These are phyloP conservation scores for Diaporthe destruens DNA, from an alignment of 2,329 filamentous ascomycete genomes.

Conservation along the genomic window DNA sequence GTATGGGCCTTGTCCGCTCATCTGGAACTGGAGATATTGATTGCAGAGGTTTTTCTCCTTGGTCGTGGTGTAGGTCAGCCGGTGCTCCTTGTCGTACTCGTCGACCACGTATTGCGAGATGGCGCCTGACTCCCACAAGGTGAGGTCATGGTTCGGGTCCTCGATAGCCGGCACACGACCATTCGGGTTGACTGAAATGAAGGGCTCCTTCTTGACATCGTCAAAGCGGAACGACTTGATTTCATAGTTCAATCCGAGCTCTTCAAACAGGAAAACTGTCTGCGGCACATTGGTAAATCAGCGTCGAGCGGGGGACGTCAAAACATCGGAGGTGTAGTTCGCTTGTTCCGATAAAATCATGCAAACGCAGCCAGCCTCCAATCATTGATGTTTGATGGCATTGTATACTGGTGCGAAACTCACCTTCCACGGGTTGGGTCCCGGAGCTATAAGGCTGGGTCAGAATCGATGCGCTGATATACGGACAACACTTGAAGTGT, in stretches of 20 bases:
- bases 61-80: constrained; percentile 42
- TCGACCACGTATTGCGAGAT: constrained; percentile 47
- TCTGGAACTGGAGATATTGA: constrained; percentile 59
- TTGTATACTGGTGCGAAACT: background rate
- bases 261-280: constrained; percentile 52
- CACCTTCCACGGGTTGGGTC: constrained; percentile 34
- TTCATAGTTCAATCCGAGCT: constrained; percentile 53
- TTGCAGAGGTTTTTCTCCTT: constrained; percentile 43
- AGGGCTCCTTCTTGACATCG: constrained; percentile 46
- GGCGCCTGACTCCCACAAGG: constrained; percentile 47
- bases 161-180: constrained; percentile 51
- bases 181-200: constrained; percentile 51
- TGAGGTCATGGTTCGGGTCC: constrained; percentile 52
- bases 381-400: no score
- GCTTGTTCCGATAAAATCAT: background rate
- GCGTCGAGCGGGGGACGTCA: background rate
- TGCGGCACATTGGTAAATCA: constrained; percentile 42
- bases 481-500: no score
- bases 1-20: constrained; percentile 59
- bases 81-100: constrained; percentile 44
- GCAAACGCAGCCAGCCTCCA: constrained; percentile 24
- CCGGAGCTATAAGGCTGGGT: background rate
- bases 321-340: no score
- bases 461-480: no score
- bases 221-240: constrained; percentile 44